Conservation (phyloP, 1,139 yeast genomes). For the Candida sp. region DNA sequence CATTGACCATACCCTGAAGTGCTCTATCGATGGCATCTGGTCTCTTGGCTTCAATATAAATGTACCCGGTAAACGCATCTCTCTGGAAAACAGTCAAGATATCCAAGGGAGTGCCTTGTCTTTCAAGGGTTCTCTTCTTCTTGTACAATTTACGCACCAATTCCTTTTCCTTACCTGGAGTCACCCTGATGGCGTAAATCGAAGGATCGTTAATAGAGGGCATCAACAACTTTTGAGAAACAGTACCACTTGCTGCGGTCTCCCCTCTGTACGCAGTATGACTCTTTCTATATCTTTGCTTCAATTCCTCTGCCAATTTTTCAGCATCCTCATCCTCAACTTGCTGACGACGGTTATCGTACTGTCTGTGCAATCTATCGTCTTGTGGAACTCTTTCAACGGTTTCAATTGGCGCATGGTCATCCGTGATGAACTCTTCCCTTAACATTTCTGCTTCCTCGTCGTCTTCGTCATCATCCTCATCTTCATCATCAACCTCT, state of each 20-base stretch:
- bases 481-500: constrained; percentile 98
- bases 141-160: constrained; percentile 84
- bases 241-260: constrained; percentile 70
- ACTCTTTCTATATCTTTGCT: constrained; percentile 90
- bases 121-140: constrained; percentile 74
- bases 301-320: constrained; percentile 88
- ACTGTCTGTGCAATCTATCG: constrained; percentile 87
- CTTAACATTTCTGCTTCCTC: constrained; percentile 87
- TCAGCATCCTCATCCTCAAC: constrained; percentile 97
- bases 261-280: constrained; percentile 90
- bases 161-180: constrained; percentile 94
- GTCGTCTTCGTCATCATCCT: constrained; percentile 88
- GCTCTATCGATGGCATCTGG: constrained; percentile 93
- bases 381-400: constrained; percentile 50
- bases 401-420: constrained; percentile 53
- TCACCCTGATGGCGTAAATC: constrained; percentile 94
- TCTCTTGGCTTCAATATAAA: constrained; percentile 93
- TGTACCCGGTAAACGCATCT: constrained; percentile 89
- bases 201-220: constrained; percentile 98
- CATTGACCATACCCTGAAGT: constrained; percentile 86
- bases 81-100: constrained; percentile 95
- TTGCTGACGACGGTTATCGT: constrained; percentile 89
- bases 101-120: constrained; percentile 63
- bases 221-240: constrained; percentile 90
- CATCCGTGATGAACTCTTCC: constrained; percentile 84